A percentile compares a stretch with the other conserved stretches of the same genome.
phyloP scores from a whole-genome alignment of 768 basidiomycete species.

The Hydnomerulius pinastri region DNA sequence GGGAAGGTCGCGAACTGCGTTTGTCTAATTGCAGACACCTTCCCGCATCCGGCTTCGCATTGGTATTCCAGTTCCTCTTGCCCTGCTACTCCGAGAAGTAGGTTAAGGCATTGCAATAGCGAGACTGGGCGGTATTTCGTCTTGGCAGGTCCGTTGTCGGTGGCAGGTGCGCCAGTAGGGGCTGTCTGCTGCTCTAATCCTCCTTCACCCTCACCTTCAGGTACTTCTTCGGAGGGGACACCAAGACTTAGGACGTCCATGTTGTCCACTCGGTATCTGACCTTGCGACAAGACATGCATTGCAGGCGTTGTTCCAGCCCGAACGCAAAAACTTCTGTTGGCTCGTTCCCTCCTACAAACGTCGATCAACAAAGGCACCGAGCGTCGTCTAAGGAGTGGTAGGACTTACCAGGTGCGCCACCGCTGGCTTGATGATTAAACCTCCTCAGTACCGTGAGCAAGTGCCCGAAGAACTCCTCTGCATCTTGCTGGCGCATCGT shows the following conservation, averaged over 20 bases:
- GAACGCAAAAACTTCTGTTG: constrained; percentile 78
- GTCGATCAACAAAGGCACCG: not conserved
- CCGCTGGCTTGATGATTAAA: constrained; percentile 52
- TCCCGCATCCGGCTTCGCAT: constrained; percentile 73
- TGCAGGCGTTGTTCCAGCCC: constrained; percentile 86
- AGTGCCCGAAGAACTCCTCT: constrained; percentile 88
- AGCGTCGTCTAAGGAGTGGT: not conserved
- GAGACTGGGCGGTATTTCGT: constrained; percentile 60
- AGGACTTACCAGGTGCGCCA: constrained; percentile 35
- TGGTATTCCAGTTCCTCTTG: constrained; percentile 75
- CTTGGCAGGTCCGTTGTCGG: constrained; percentile 40
- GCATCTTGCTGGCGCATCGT: constrained; percentile 98
- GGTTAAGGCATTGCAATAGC: constrained; percentile 62
- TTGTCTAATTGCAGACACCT: constrained; percentile 69
- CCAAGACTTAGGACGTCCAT: constrained; percentile 79
- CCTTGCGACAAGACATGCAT: constrained; percentile 75
- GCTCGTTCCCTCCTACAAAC: constrained; percentile 42
- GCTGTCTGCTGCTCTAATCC: not conserved
- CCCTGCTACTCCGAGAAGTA: constrained; percentile 44
- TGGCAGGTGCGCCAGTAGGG: not conserved
- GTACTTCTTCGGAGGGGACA: constrained; percentile 60
- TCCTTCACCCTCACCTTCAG: constrained; percentile 7
- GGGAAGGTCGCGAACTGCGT: constrained; percentile 85
- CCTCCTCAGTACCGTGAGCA: constrained; percentile 72
- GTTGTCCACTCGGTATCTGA: constrained; percentile 78